Evolutionary conservation across 768 basidiomycete genomes (phyloP).

Genomic region (Russula sp.): DNA sequence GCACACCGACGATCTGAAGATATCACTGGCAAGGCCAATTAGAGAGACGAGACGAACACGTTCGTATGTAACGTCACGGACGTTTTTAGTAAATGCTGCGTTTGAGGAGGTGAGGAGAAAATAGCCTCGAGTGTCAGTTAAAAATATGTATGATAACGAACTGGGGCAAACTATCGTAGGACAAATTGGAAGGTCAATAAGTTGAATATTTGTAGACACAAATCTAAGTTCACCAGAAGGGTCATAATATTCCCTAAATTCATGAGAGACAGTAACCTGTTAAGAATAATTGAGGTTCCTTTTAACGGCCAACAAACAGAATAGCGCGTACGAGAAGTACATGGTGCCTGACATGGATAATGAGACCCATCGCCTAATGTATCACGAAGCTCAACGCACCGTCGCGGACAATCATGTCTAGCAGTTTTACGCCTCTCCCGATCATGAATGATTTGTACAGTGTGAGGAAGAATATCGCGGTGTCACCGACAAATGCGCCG

Average conservation of each 20-base stretch:
- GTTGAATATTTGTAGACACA: neutral
- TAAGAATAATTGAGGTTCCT: neutral
- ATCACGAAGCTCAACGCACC: neutral
- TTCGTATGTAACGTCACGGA: constrained; percentile 11
- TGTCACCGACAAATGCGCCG: constrained; percentile 14
- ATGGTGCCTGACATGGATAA: constrained; percentile 13
- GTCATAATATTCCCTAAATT: constrained; percentile 22
- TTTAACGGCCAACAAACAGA: neutral
- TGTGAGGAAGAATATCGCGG: constrained; percentile 18
- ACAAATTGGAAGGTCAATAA: neutral
- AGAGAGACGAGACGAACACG: constrained; percentile 17
- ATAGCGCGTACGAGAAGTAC: constrained; percentile 19
- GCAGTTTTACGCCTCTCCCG: constrained; percentile 12
- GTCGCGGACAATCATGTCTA: constrained; percentile 22
- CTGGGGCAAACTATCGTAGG: constrained; percentile 19
- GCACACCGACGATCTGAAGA: neutral
- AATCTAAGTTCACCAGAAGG: constrained; percentile 8
- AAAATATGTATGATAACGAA: neutral
- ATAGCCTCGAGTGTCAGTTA: neutral
- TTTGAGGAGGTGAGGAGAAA: neutral
- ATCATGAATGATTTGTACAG: constrained; percentile 18
- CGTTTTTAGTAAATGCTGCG: constrained; percentile 10
- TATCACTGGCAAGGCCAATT: neutral
- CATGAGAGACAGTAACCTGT: constrained; percentile 14
- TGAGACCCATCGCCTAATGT: neutral